These are phyloP conservation scores for Cucumis melo DNA, from an alignment of 306 rosid genomes.

Conservation along the genomic window DNA sequence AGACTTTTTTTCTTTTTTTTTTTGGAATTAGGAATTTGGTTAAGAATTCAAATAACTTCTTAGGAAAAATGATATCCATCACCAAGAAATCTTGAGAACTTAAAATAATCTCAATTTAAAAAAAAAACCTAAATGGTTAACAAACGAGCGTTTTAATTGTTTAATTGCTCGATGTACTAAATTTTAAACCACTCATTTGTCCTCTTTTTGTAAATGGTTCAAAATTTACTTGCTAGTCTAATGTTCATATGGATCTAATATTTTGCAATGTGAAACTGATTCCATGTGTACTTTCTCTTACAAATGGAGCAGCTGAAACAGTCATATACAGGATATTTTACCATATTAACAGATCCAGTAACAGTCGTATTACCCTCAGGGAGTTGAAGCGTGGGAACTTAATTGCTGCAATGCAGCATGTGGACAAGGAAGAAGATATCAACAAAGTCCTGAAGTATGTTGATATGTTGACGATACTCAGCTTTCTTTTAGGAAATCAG, in stretches of 20 bases:
- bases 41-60: too few species aligned
- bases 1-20: too few species aligned
- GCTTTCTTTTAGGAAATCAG: not conserved
- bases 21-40: too few species aligned
- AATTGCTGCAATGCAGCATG: constrained; percentile 98
- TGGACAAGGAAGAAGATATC: constrained; percentile 94
- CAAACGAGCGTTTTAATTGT: not conserved
- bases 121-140: too few species aligned
- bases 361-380: constrained; percentile 76
- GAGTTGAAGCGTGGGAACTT: constrained; percentile 90
- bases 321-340: constrained; percentile 95
- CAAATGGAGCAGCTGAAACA: constrained; percentile 89
- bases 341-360: constrained; percentile 82
- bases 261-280: not conserved
- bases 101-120: too few species aligned
- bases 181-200: not conserved
- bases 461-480: not conserved
- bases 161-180: not conserved
- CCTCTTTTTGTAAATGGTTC: not conserved
- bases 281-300: constrained; percentile 1
- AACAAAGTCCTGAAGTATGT: constrained; percentile 91
- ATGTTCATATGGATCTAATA: not conserved
- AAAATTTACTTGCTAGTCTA: not conserved
- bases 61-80: too few species aligned
- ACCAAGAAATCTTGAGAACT: too few species aligned